Conservation (phyloP, 441 rosid species). For the California macrophylla region DNA sequence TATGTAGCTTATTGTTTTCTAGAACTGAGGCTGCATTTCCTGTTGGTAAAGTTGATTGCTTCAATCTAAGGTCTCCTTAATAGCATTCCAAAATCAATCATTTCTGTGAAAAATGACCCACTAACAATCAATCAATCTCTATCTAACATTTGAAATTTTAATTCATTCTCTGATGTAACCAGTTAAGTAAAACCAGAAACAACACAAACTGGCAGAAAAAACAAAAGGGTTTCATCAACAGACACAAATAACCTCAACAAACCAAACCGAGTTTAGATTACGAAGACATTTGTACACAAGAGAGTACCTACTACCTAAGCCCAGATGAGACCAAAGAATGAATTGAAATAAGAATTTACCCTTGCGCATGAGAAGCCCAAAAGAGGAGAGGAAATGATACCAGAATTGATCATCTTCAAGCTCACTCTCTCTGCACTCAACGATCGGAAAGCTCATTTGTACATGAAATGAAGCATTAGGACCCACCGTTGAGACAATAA, state of each 20-base stretch:
- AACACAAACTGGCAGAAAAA: not conserved
- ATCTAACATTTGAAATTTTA: not conserved
- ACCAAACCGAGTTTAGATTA: not conserved
- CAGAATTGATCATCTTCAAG: constrained; percentile 15
- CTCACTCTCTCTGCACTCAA: not conserved
- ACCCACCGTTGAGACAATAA: constrained; percentile 1
- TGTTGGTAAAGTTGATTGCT: not conserved
- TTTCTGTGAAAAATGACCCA: not conserved
- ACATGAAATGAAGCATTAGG: not conserved
- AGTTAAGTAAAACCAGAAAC: not conserved
- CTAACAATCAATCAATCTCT: not conserved
- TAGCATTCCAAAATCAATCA: not conserved
- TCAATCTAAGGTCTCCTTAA: not conserved
- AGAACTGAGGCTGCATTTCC: not conserved
- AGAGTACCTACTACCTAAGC: not conserved
- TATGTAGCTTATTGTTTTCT: not conserved
- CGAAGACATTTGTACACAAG: not conserved
- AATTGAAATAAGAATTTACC: constrained; percentile 14
- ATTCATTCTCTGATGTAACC: not conserved
- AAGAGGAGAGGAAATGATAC: constrained; percentile 13
- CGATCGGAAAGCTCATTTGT: constrained; percentile 2
- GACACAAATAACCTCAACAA: not conserved
- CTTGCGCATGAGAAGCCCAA: constrained; percentile 9
- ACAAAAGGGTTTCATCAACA: constrained; percentile 1
- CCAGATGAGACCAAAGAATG: not conserved